Evolutionary conservation across 208 protist species (phyloP), one percentile per base, ranked within the genome.

Genomic region (Leishmania tarentolae): DNA sequence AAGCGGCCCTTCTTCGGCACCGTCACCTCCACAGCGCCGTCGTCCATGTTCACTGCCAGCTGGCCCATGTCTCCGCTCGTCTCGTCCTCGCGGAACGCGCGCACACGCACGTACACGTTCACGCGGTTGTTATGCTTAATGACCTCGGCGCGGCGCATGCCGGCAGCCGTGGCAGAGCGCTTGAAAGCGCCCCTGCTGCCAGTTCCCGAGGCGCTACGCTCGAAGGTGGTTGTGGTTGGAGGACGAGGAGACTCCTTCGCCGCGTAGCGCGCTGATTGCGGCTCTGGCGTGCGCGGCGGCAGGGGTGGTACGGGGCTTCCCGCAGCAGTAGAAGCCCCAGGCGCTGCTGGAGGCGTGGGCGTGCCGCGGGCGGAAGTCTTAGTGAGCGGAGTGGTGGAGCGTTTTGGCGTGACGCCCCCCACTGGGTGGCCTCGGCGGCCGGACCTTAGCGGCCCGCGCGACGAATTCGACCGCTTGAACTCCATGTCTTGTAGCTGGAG

Each of bases 51-150:
- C 63, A 66, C 59, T n/a, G 59, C 59, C 59, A 66, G 59, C 59
- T 66, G 59, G 9, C 59, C 94, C 91, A 21, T 88, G 90, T 7
- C 92, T 83, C 78, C 87, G 82, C 35, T 56, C 74, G 65, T 80
- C 72, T 95, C 91, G 77, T 88, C 76, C 11, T 76, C 68, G 37
- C 77, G 68, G 80, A 95, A 97, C 65, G 86, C 92, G 85, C 93
- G 93, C 74, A 97, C 91, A 80, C 92, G 94, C 78, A 90, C 94
- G 76, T 97, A 97, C 35, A 97, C 92, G 80, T 94, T 97, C 46
- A 97, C 92, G 28, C 91, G 88, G 75, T 92, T 93, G 80, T 94
- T 90, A 44, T 85, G 82, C 76, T 88, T 84, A 7, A 85, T 77
- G 46, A 37, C 76, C 50, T 91, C 90, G 2, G 83, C 87, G 65